These are phyloP conservation scores for Candida boleticola DNA, from an alignment of 805 yeast genomes.

Conservation along the genomic window DNA sequence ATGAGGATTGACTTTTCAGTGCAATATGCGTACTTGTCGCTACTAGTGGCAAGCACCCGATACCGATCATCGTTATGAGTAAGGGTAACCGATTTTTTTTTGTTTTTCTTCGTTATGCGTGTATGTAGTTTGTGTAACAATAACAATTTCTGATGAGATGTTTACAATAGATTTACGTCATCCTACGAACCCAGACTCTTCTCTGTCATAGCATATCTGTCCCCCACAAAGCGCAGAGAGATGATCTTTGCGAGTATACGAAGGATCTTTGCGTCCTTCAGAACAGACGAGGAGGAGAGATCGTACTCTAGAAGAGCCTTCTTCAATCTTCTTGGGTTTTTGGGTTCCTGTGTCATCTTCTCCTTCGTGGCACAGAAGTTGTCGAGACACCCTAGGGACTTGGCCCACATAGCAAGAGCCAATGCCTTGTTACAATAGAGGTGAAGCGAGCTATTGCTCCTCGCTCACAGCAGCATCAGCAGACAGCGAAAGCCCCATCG, in stretches of 20 bases:
- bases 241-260: constrained; percentile 75
- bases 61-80: constrained; percentile 59
- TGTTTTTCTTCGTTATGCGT: neutral
- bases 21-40: constrained; percentile 55
- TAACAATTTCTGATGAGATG: too few relatives aligned
- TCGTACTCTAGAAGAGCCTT: constrained; percentile 73
- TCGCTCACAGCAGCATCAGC: too few relatives aligned
- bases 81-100: constrained; percentile 24
- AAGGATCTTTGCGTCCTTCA: constrained; percentile 73
- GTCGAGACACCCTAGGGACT: constrained; percentile 30
- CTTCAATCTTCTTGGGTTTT: constrained; percentile 73
- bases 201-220: too few relatives aligned
- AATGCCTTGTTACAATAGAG: constrained; percentile 15
- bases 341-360: constrained; percentile 78
- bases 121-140: too few relatives aligned
- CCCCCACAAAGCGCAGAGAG: too few relatives aligned
- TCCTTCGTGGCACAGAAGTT: constrained; percentile 72
- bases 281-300: constrained; percentile 85
- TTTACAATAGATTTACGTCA: too few relatives aligned
- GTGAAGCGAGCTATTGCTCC: neutral
- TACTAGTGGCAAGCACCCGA: constrained; percentile 53
- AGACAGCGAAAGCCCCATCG: too few relatives aligned
- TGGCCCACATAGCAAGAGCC: constrained; percentile 29
- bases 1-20: constrained; percentile 48
- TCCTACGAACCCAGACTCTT: too few relatives aligned